Evolutionary conservation across 1,284 basidiomycete genomes (phyloP).

Genomic region (Trametes polyzona): DNA sequence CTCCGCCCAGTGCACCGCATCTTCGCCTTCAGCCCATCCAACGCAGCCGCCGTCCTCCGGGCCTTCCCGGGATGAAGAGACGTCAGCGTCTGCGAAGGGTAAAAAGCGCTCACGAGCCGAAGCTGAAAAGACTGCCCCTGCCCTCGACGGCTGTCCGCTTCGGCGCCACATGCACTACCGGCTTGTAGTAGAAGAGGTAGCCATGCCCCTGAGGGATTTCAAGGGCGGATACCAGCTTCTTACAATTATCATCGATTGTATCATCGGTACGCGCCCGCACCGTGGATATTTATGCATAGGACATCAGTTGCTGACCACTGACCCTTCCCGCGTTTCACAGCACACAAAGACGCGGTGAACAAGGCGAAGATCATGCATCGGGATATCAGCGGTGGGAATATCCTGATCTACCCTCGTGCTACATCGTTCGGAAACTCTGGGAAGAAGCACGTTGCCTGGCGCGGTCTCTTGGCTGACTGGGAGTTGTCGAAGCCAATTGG

Average conservation of each 20-base stretch:
- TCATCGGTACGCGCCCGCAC: neutral
- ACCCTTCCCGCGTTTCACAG: neutral
- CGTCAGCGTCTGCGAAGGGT: neutral
- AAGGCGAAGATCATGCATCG: neutral
- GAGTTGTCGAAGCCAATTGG: too few species aligned
- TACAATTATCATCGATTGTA: neutral
- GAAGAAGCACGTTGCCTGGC: too few species aligned
- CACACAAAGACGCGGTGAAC: neutral
- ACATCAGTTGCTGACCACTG: neutral
- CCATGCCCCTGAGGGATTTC: neutral
- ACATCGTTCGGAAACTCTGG: too few species aligned
- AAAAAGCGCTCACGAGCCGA: neutral
- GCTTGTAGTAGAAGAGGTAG: constrained; percentile 12
- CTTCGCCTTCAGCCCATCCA: neutral
- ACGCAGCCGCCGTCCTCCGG: neutral
- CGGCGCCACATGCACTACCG: constrained; percentile 10
- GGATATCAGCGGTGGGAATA: too few species aligned
- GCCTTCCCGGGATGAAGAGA: neutral
- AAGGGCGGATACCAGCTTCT: neutral
- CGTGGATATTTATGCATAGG: neutral
- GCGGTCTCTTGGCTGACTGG: too few species aligned
- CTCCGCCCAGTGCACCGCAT: neutral
- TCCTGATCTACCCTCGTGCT: too few species aligned
- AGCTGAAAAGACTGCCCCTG: neutral
- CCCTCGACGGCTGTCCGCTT: neutral